Evolutionary conservation across 495 filamentous ascomycete genomes (phyloP).

Genomic region (Amorphotheca resinae): DNA sequence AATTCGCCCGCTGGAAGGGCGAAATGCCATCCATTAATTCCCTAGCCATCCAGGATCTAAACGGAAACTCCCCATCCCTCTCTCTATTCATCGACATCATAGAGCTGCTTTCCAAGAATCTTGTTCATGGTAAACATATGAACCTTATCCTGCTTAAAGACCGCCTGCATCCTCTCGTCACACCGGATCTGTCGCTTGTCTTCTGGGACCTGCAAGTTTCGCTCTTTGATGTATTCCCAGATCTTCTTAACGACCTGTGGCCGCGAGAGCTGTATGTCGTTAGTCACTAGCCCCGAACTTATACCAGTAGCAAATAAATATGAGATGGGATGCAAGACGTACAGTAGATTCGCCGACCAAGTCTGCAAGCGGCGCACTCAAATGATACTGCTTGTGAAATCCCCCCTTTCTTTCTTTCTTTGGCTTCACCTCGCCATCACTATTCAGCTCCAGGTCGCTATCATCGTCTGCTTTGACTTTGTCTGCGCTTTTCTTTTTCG

Average conservation of each 20-base stretch:
- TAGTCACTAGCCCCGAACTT: background rate
- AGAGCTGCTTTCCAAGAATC: slow-evolving; percentile 41
- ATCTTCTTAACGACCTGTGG: slow-evolving; percentile 92
- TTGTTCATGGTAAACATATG: slow-evolving; percentile 99
- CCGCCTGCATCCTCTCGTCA: slow-evolving; percentile 76
- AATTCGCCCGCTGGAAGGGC: too few species aligned
- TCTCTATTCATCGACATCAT: slow-evolving; percentile 35
- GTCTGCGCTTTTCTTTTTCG: slow-evolving; percentile 37
- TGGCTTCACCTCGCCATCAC: slow-evolving; percentile 41
- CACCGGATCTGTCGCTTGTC: slow-evolving; percentile 88
- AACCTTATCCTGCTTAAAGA: slow-evolving; percentile 82
- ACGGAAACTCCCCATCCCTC: too few species aligned
- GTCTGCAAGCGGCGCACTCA: slow-evolving; percentile 53
- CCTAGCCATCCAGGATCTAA: too few species aligned
- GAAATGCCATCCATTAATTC: too few species aligned
- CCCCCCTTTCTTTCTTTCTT: slow-evolving; percentile 40
- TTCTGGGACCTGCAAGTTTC: slow-evolving; percentile 76
- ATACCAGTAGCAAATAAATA: background rate
- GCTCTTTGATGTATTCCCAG: slow-evolving; percentile 84
- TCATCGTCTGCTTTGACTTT: slow-evolving; percentile 69
- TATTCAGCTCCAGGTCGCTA: slow-evolving; percentile 55
- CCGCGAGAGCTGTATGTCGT: slow-evolving; percentile 53
- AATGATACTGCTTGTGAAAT: slow-evolving; percentile 45
- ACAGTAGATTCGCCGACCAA: slow-evolving; percentile 40
- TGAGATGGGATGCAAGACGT: slow-evolving; percentile 12